These are phyloP conservation scores for Luffa acutangula DNA, from an alignment of 306 rosid genomes.

Conservation along the genomic window DNA sequence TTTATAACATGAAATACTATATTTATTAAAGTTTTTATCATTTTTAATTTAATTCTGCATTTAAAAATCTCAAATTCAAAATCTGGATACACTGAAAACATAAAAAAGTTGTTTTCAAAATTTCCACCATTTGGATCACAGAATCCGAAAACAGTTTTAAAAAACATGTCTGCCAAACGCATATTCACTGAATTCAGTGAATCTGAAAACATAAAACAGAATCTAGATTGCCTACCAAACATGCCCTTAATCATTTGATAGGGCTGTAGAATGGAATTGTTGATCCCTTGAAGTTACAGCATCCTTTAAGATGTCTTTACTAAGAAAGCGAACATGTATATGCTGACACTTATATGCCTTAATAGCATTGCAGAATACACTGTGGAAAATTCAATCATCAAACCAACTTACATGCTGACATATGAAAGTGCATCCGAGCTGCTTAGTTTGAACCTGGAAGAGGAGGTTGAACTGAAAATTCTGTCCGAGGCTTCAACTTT, in stretches of 20 bases:
- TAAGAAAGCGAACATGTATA: not conserved
- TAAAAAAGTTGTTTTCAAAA: no score
- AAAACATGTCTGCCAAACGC: no score
- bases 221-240: no score
- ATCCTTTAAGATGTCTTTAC: not conserved
- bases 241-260: not conserved
- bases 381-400: constrained; percentile 71
- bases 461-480: constrained; percentile 76
- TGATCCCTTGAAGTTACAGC: not conserved
- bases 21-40: no score
- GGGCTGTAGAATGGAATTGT: not conserved
- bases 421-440: constrained; percentile 95
- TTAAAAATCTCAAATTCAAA: no score
- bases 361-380: constrained; percentile 87
- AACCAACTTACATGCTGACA: constrained; percentile 93
- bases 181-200: no score
- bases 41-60: no score
- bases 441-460: constrained; percentile 74
- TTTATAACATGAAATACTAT: no score
- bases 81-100: no score
- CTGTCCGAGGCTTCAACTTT: constrained; percentile 85
- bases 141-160: no score
- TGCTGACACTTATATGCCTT: constrained; percentile 9
- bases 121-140: no score
- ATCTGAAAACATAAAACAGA: no score